Evolutionary conservation across 192 early-diverging fungal species (phyloP), one percentile per base, ranked within the genome.

Genomic region (Phlyctochytrium bullatum): DNA sequence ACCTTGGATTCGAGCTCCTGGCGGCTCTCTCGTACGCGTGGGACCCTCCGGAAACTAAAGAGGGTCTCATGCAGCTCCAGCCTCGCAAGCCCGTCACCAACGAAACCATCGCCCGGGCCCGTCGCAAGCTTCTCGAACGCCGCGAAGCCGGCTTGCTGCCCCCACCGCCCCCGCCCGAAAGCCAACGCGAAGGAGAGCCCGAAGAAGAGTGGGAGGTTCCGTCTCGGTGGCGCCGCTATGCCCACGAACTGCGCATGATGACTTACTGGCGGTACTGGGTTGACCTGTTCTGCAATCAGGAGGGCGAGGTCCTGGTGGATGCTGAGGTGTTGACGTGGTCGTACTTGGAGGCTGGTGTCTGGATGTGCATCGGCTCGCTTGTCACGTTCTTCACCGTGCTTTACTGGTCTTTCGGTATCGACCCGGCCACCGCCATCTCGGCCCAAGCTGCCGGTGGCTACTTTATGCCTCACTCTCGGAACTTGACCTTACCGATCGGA

Each of bases 1-100:
- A 98, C 78, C 83, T 98, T 30, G 96, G 94, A 36, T 98, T 94
- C 77, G 96, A 98, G 79, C 69, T 98, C 62, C 82, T 93, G 64
- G 78, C 86, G 33, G 91, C 93, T 12, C 74, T 98, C 36, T 84
- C 89, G 4, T 96, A 89, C 75, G 96, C 94, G 16, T 98, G 91
- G 89, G 96, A 98, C 74, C 86, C 85, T 27, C 84, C 84, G 17
- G 94, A 74, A 40, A 81, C 65, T 28, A 86, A 88, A 52, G 82
- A 66, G n/a, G 57, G 75, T 0, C 74, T 96, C 69, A 96, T 96
- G 94, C 86, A 80, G 68, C 72, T 96, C 65, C 88, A 84, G 59
- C 96, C 96, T 50, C 90, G 94, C 51, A 89, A 88, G 74, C 91
- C 91, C 10, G 93, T 98, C 34, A 93, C 90, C 3, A 61, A 65